These are phyloP conservation scores for Marsdenia floribunda DNA, from an alignment of 257 asterid species.

Conservation along the genomic window DNA sequence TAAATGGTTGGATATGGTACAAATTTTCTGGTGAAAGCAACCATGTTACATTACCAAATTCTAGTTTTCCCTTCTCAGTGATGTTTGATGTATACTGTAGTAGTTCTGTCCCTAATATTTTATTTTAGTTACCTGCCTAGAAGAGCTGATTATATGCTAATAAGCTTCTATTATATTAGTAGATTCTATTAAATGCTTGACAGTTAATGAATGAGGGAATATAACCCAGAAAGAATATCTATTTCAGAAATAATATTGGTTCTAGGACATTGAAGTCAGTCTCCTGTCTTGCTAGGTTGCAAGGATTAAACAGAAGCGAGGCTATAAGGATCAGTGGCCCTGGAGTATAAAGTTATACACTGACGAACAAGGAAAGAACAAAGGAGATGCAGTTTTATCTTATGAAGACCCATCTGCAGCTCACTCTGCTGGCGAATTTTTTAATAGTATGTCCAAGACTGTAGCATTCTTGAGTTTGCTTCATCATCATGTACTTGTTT, in stretches of 20 bases:
- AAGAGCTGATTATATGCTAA: not conserved
- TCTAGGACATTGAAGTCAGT: not conserved
- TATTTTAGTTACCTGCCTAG: not conserved
- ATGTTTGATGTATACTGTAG: not conserved
- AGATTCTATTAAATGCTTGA: not conserved
- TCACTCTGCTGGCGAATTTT: constrained; percentile 96
- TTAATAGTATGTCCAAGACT: constrained; percentile 50
- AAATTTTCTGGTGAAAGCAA: constrained; percentile 1
- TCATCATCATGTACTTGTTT: not conserved
- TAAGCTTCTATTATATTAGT: not conserved
- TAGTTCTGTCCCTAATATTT: not conserved
- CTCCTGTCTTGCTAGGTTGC: constrained; percentile 52
- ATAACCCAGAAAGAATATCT: not conserved
- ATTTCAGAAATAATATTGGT: not conserved
- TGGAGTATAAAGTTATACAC: constrained; percentile 95
- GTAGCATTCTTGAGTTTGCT: constrained; percentile 6
- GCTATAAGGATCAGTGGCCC: constrained; percentile 99
- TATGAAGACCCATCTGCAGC: constrained; percentile 99
- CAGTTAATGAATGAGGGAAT: not conserved
- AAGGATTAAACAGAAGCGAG: constrained; percentile 95
- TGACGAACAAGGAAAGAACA: constrained; percentile 90
- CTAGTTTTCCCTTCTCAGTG: not conserved
- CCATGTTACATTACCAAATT: not conserved
- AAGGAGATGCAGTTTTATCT: constrained; percentile 95
- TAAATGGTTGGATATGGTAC: constrained; percentile 3